A percentile compares a stretch with the other conserved stretches of the same genome.
phyloP scores from a whole-genome alignment of 2,329 filamentous ascomycete genomes.

The Teratosphaeria destructans region DNA sequence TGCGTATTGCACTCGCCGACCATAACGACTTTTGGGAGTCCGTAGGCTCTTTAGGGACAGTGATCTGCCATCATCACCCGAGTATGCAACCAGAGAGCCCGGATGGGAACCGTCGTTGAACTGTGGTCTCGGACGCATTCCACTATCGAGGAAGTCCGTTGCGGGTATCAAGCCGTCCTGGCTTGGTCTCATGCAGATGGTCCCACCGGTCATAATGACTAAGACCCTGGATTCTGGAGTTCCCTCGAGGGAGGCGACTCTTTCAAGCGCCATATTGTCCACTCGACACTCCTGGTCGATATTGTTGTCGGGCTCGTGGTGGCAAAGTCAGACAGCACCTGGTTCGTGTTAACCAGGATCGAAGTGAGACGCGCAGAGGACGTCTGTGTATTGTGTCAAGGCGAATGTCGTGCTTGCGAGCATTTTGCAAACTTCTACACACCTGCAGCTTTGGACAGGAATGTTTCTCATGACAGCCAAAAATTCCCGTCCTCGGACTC shows the following conservation, averaged over 20 bases:
- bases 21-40: slow-evolving; percentile 70
- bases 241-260: not conserved
- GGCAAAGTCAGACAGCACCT: not conserved
- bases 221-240: slow-evolving; percentile 44
- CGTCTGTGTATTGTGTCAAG: not conserved
- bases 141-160: slow-evolving; percentile 65
- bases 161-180: slow-evolving; percentile 67
- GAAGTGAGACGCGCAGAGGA: not conserved
- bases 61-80: slow-evolving; percentile 2
- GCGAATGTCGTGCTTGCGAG: not conserved
- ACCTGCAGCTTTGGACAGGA: not conserved
- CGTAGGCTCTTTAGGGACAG: slow-evolving; percentile 48
- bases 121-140: slow-evolving; percentile 69
- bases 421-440: not conserved
- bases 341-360: not conserved
- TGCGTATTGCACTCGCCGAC: slow-evolving; percentile 70
- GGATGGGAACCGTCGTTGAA: slow-evolving; percentile 64
- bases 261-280: not conserved
- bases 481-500: not conserved
- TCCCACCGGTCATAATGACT: slow-evolving; percentile 80
- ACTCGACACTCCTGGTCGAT: not conserved
- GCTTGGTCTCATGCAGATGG: slow-evolving; percentile 84
- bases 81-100: slow-evolving; percentile 2
- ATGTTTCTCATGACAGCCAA: not conserved
- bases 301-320: not conserved